Percentiles rank a stretch among this genome's conserved stretches.
These are phyloP conservation scores for Pseudogymnoascus destructans DNA, from an alignment of 2,329 filamentous ascomycete genomes.

Conservation along the genomic window DNA sequence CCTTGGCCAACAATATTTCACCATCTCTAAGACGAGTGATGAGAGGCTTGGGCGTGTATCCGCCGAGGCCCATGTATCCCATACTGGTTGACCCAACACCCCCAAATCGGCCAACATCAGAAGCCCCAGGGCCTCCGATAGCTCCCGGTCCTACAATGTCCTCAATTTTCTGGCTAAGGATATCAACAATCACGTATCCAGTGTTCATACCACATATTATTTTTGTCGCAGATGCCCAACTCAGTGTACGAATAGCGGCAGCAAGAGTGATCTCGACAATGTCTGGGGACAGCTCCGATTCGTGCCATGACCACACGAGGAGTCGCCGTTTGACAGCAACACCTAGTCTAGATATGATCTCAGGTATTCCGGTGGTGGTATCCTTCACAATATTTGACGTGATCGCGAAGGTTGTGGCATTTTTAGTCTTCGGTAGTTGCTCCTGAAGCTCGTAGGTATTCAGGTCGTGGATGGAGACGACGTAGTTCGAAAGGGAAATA, in stretches of 20 bases:
- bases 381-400: slow-evolving; percentile 95
- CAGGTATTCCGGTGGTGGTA: slow-evolving; percentile 69
- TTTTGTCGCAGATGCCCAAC: slow-evolving; percentile 79
- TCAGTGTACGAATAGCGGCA: slow-evolving; percentile 76
- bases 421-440: slow-evolving; percentile 68
- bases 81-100: slow-evolving; percentile 75
- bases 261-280: slow-evolving; percentile 65
- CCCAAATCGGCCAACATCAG: slow-evolving; percentile 52
- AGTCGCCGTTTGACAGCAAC: slow-evolving; percentile 88
- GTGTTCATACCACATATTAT: slow-evolving; percentile 84
- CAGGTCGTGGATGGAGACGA: slow-evolving; percentile 81
- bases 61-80: slow-evolving; percentile 92
- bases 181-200: slow-evolving; percentile 80
- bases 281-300: slow-evolving; percentile 71
- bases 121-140: slow-evolving; percentile 48
- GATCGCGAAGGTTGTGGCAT: slow-evolving; percentile 79
- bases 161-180: slow-evolving; percentile 56
- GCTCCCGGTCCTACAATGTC: slow-evolving; percentile 70
- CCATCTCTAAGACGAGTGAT: slow-evolving; percentile 71
- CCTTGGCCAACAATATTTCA: slow-evolving; percentile 87
- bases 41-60: slow-evolving; percentile 82
- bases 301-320: slow-evolving; percentile 88
- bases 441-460: slow-evolving; percentile 74
- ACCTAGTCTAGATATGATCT: slow-evolving; percentile 81
- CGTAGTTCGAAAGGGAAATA: slow-evolving; percentile 78